Conservation (phyloP, 495 filamentous ascomycete species). For the Penicillium verhagenii region DNA sequence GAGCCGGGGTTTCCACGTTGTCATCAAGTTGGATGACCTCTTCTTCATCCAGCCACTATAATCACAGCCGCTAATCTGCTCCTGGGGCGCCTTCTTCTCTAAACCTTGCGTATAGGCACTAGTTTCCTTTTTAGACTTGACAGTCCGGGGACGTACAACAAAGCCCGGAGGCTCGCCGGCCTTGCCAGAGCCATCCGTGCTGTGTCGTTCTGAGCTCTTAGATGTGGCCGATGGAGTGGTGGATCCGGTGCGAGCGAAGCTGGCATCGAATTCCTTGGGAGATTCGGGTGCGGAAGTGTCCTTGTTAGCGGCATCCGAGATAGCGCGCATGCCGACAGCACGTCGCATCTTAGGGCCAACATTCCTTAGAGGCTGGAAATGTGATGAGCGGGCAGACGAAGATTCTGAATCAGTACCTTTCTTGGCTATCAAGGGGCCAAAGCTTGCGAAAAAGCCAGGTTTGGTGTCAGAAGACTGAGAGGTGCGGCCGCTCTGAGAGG, state of each 20-base stretch:
- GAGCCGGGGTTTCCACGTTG: constrained; percentile 92
- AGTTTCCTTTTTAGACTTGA: constrained; percentile 88
- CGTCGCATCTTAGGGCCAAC: constrained; percentile 49
- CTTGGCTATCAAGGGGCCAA: constrained; percentile 44
- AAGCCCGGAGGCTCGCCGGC: constrained; percentile 54
- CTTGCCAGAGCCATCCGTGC: constrained; percentile 61
- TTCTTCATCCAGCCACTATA: constrained; percentile 99
- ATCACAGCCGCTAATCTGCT: constrained; percentile 84
- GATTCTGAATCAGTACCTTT: constrained; percentile 50
- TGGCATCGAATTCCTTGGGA: constrained; percentile 67
- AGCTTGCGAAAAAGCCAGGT: constrained; percentile 49
- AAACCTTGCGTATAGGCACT: constrained; percentile 90
- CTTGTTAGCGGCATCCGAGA: constrained; percentile 65
- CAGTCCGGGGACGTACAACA: constrained; percentile 41
- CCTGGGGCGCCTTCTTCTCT: constrained; percentile 74
- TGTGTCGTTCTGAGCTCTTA: constrained; percentile 75
- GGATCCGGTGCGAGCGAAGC: constrained; percentile 73
- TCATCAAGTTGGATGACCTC: constrained; percentile 90
- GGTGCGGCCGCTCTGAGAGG: constrained; percentile 36
- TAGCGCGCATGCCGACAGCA: constrained; percentile 68
- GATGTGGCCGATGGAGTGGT: constrained; percentile 81
- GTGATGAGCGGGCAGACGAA: constrained; percentile 48
- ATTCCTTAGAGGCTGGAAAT: constrained; percentile 31
- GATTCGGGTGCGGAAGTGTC: constrained; percentile 47
- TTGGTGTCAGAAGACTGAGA: constrained; percentile 44